Evolutionary conservation across 2,329 filamentous ascomycete species (phyloP), one percentile per base, ranked within the genome.

Genomic region (Aphanoascus verrucosus): DNA sequence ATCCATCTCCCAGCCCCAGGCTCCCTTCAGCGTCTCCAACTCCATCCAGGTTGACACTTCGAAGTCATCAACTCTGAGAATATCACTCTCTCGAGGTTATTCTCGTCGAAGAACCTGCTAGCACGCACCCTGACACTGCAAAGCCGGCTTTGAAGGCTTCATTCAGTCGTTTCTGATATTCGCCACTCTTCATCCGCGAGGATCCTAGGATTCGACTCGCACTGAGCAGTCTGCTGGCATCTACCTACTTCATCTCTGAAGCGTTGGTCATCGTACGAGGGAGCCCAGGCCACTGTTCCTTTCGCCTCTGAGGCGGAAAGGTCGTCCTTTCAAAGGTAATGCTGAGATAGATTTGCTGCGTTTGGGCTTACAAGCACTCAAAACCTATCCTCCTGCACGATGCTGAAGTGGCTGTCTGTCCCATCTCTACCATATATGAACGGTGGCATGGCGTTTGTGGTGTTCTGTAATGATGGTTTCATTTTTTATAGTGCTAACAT

Each of bases 271-370:
- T 46, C 14, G 19, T 20, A 31, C 34, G 20, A 46, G 35, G 50
- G 50, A 52, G 32, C 50, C 50, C 32, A 40, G 40, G 42, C 42
- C 46, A 42, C 41, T 31, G 17, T 15, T 52, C 28, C 15, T 20
- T 34, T 51, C 28, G 31, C 19, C n/a, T 35, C 31, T 31, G 43
- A 38, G 15, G 23, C 40, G 38, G 47, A 49, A 35, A 19, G 19
- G 7, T 51, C 32, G 32, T 43, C 23, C 45, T 49, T 7, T 52
- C 59, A 66, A 69, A 70, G 68, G 68, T 70, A 70, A 69, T 65
- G 61, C 62, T 59, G 59, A 61, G 60, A 60, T 57, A 60, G 55
- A 62, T 57, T 61, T 60, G 56, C 55, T 56, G 52, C 58, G 55
- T 58, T 53, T 56, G 56, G 57, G 61, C 54, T 55, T 56, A 51